phyloP scores from a whole-genome alignment of 2,329 filamentous ascomycete genomes.

The Aureobasidium musti region DNA sequence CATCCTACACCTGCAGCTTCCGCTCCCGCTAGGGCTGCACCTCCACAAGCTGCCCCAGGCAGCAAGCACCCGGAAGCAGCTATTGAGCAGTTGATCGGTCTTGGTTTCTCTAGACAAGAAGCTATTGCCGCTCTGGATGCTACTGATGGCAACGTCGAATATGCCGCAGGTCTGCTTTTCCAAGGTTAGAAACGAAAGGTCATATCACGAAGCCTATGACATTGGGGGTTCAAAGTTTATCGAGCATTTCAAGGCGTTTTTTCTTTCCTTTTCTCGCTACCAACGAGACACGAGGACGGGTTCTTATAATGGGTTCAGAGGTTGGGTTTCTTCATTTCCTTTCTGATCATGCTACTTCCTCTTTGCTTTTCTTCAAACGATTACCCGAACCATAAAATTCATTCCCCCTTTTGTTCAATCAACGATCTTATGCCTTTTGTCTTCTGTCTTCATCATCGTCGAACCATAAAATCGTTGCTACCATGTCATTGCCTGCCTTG shows the following conservation, averaged over 20 bases:
- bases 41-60: slow-evolving; percentile 32
- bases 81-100: slow-evolving; percentile 71
- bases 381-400: neutral
- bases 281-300: neutral
- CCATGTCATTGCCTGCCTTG: neutral
- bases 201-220: slow-evolving; percentile 13
- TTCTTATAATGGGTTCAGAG: neutral
- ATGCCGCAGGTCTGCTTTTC: slow-evolving; percentile 80
- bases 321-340: neutral
- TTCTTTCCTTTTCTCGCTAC: neutral
- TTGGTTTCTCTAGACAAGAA: slow-evolving; percentile 75
- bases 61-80: slow-evolving; percentile 60
- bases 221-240: neutral
- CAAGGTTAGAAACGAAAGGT: slow-evolving; percentile 31
- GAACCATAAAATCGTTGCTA: neutral
- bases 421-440: neutral
- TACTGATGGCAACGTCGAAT: slow-evolving; percentile 81
- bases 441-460: neutral
- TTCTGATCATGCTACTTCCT: neutral
- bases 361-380: neutral
- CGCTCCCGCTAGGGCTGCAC: slow-evolving; percentile 24
- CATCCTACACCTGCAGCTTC: slow-evolving; percentile 31
- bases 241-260: slow-evolving; percentile 20
- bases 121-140: slow-evolving; percentile 80
- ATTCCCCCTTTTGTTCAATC: neutral